A percentile compares a stretch with the other conserved stretches of the same genome.
These are phyloP conservation scores for Podospora comata DNA, from an alignment of 495 filamentous ascomycete species.

Conservation along the genomic window DNA sequence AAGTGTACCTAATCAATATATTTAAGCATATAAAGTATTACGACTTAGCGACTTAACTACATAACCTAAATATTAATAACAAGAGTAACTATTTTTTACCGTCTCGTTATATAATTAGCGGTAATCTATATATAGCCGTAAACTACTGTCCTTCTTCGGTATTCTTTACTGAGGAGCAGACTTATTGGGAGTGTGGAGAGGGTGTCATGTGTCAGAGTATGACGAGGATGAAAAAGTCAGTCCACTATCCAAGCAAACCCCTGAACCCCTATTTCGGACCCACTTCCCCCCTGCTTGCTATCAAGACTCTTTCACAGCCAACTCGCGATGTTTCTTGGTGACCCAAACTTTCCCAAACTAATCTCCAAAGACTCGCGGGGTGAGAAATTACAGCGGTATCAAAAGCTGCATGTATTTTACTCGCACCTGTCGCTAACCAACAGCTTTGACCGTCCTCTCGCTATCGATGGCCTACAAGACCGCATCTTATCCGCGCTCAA, in stretches of 20 bases:
- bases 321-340: conserved; percentile 32
- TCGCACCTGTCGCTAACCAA: conserved; percentile 27
- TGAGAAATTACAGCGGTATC: conserved; percentile 27
- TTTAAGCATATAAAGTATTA: too few species aligned
- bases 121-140: too few species aligned
- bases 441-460: conserved; percentile 28
- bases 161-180: conserved; percentile 36
- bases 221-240: conserved; percentile 31
- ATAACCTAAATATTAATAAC: too few species aligned
- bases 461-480: conserved; percentile 30
- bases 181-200: conserved; percentile 41
- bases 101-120: too few species aligned
- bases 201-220: conserved; percentile 39
- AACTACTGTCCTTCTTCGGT: too few species aligned
- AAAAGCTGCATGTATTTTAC: conserved; percentile 33
- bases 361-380: conserved; percentile 3
- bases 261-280: neutral
- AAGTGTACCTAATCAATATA: too few species aligned
- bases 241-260: neutral
- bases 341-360: conserved; percentile 34
- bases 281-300: neutral
- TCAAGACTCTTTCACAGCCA: conserved; percentile 16
- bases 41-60: too few species aligned
- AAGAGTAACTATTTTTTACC: too few species aligned
- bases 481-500: conserved; percentile 23